Base-by-base conservation (phyloP, 805 yeast species). In the Tetrapisispora iriomotensis region DNA sequence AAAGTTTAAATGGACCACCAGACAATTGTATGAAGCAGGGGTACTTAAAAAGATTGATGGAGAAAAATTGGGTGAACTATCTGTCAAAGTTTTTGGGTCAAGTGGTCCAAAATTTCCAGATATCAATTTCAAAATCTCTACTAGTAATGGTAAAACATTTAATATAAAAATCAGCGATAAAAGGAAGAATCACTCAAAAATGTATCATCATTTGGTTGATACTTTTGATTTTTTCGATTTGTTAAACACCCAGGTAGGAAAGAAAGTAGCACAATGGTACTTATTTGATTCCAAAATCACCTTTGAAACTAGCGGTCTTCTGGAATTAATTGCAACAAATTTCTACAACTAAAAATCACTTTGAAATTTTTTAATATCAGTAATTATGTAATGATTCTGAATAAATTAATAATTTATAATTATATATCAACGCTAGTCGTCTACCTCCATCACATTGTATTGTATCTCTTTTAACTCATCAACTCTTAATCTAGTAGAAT, bases 1-100 rank as follows among this genome's bases (percentile, higher is more conserved):
- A 68, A 22, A 82, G 80, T 66, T 77, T 82, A 38, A 83, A 75
- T 83, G 84, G 63, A 72, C 85, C 0, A 79, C 85, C 4, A 79
- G 81, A 47, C 79, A 78, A 51, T 68, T 90, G 28, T 66, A 74
- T 52, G 96, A 87, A 42, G 80, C 74, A 45, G 80, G 82, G 0
- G 72, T 87, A 1, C 56, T 88, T 17, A 55, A 71, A 3, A 79
- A 75, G 38, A 65, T 82, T 29, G 71, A 70, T 14, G 86, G 85
- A 0, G 64, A 71, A 19, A 64, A 69, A 37, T 50, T 63, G 22
- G 66, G 62, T 22, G 50, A 59, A 20, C 58, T 56, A 14, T 57
- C 67, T 0, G 59, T 64, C 1, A 63, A 61, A 21, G 63, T 64
- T 2, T 61, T 60, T 45, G 64, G 64, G 9, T 55, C 67, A 19